Base-by-base conservation (phyloP, 768 basidiomycete species). In the Rhizopogon vesiculosus region DNA sequence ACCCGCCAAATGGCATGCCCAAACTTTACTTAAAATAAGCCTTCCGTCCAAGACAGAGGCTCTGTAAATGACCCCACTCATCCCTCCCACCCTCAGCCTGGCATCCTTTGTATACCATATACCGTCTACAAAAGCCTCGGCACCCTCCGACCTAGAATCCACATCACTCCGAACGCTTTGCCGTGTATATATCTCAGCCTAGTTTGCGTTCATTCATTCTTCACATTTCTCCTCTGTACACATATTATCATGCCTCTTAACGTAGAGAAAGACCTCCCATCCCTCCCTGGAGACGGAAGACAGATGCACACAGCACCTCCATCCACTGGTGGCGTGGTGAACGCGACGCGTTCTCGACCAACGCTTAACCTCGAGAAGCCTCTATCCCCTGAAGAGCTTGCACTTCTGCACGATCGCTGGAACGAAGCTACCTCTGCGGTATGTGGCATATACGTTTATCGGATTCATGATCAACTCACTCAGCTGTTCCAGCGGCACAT, bases 371-470 rank as follows among this genome's bases (percentile, higher is more conserved):
- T 60, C 18, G 69, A 67, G 52, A 55, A 58, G 10, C 52, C 29
- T 13, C 43, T 64, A 19, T 61, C 68, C 2, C 28, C 22, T 8
- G 59, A 56, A 46, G 67, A 69, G 12, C 56, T 62, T 54, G 16
- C 29, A 12, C 46, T 46, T 38, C 41, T 67, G 18, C 62, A 59
- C 42, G 58, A 61, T 12, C 57, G 63, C 25, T 69, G 68, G 68
- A 67, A 69, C 10, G 68, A 46, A 7, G 64, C 67, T 0, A 61
- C 59, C 19, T 41, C 7, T 59, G 60, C 40, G 62, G 69, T 64
- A 22, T 48, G 61, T 56, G 42, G 22, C 40, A 19, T 6, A n/a
- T 40, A 6, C 16, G 25, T 8, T 25, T 41, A 22, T 15, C 10
- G 60, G 44, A 65, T 54, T 2, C 5, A 16, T 41, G 10, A 7